Conservation (phyloP, 2,329 filamentous ascomycete species). For the Zalaria sp. region DNA sequence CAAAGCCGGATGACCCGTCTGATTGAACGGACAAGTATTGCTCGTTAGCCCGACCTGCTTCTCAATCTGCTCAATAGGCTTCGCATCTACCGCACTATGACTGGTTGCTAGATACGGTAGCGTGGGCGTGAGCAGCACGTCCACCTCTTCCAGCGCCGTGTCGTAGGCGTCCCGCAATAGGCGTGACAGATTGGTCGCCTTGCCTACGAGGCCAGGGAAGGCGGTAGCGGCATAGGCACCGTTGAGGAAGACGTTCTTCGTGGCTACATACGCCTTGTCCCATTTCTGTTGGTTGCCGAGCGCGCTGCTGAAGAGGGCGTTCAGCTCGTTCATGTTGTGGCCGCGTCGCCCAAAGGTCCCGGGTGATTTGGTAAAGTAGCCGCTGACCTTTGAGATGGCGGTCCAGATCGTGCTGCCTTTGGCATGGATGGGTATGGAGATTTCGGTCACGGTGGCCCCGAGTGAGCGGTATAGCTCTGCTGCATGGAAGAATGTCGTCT, state of each 20-base stretch:
- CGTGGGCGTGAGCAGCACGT: conserved; percentile 35
- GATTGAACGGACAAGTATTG: conserved; percentile 44
- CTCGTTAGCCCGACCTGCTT: conserved; percentile 39
- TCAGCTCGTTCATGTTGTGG: conserved; percentile 36
- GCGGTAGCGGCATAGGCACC: conserved; percentile 31
- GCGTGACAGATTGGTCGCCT: conserved; percentile 34
- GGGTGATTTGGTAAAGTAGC: conserved; percentile 27
- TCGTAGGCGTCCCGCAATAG: conserved; percentile 35
- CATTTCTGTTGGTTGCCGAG: conserved; percentile 28
- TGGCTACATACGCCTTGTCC: conserved; percentile 36
- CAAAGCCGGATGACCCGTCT: conserved; percentile 43
- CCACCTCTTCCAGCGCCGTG: conserved; percentile 23
- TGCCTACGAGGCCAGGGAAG: conserved; percentile 34
- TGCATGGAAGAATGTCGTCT: conserved; percentile 27
- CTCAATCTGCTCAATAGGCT: conserved; percentile 31
- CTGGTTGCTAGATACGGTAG: conserved; percentile 33
- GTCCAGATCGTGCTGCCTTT: conserved; percentile 39
- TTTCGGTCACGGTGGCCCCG: conserved; percentile 35
- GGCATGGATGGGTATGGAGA: conserved; percentile 36
- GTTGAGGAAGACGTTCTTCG: conserved; percentile 41
- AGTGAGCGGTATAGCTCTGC: conserved; percentile 26
- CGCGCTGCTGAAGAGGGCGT: conserved; percentile 33
- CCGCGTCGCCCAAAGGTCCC: conserved; percentile 30
- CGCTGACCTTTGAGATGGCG: conserved; percentile 25
- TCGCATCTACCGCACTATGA: conserved; percentile 24